Conservation (phyloP, 2,329 filamentous ascomycete species). For the Bisporella sp. region DNA sequence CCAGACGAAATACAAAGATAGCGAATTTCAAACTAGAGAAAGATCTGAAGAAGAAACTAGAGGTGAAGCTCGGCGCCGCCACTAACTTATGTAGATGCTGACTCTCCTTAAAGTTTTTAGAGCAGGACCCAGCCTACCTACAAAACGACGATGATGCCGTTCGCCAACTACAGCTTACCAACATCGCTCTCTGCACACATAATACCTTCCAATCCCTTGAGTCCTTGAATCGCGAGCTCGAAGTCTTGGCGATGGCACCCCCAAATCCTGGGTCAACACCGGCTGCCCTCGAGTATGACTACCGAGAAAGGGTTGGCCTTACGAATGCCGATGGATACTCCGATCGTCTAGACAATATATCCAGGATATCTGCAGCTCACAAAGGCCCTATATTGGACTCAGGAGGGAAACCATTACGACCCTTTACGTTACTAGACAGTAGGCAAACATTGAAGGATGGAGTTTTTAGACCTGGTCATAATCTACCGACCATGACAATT, state of each 20-base stretch:
- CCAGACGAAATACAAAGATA: constrained; percentile 77
- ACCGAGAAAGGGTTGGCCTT: constrained; percentile 36
- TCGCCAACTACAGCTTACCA: constrained; percentile 70
- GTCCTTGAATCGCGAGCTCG: constrained; percentile 73
- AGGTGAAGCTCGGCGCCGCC: constrained; percentile 39
- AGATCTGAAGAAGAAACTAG: constrained; percentile 74
- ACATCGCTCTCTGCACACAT: constrained; percentile 67
- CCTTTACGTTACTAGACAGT: constrained; percentile 78
- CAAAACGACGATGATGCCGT: constrained; percentile 80
- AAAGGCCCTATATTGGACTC: constrained; percentile 68
- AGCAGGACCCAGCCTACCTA: constrained; percentile 49
- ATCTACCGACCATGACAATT: constrained; percentile 93
- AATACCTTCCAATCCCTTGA: constrained; percentile 84
- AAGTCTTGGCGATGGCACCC: constrained; percentile 73
- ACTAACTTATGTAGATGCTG: neutral
- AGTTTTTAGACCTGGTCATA: constrained; percentile 88
- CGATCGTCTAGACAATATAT: constrained; percentile 65
- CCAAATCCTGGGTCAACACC: constrained; percentile 36
- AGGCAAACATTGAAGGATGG: constrained; percentile 69
- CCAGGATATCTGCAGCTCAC: constrained; percentile 41
- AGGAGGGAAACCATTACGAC: constrained; percentile 78
- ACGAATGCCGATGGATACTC: constrained; percentile 43
- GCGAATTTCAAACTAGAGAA: constrained; percentile 80
- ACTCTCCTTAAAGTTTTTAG: constrained; percentile 42
- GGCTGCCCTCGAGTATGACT: constrained; percentile 38